Evolutionary conservation across 2,329 filamentous ascomycete species (phyloP), one percentile per base, ranked within the genome.

Genomic region (Aspergillus udagawae): DNA sequence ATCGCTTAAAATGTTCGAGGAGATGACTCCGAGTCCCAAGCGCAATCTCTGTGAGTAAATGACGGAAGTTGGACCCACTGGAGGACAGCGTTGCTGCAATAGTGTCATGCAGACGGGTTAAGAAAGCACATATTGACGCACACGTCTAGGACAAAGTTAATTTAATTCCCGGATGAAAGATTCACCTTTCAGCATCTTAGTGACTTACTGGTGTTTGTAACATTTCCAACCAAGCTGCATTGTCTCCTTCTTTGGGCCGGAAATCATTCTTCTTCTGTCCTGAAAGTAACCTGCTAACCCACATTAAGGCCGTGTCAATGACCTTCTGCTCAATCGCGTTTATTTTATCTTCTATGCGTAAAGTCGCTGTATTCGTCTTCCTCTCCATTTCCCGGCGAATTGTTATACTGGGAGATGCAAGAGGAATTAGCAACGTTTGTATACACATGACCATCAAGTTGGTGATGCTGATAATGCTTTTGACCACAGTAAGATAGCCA

Each of bases 401-500:
- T 0, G 92, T 97, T 21, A 95, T 89, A 74, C 95, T 97, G 54
- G 89, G 86, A 56, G 93, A 87, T 23, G 93, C 92, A 8, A 99
- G 84, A 10, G 92, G 91, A 63, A 97, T 88, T 23, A 99, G 85
- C 17, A 97, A 91, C 3, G 92, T 92, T 58, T 88, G 87, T 64
- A 96, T 92, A 66, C 94, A 96, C 60, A 91, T 91, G 65, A 93
- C 88, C 86, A 97, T 95, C 65, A 99, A 85, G 70, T 93, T 92
- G 8, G 94, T 89, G 61, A 97, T 93, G 54, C 87, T 92, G 54
- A 96, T 91, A 8, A 91, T 90, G 2, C 89, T 86, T 35, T 90
- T 88, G 41, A 97, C 82, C 9, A 86, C 86, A 6, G 87, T 85
- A 42, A 99, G 82, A 72, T 96, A 97, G 2, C 83, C 83, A 52